phyloP scores from a whole-genome alignment of 2,329 filamentous ascomycete genomes.

The Fusarium bulbicola region DNA sequence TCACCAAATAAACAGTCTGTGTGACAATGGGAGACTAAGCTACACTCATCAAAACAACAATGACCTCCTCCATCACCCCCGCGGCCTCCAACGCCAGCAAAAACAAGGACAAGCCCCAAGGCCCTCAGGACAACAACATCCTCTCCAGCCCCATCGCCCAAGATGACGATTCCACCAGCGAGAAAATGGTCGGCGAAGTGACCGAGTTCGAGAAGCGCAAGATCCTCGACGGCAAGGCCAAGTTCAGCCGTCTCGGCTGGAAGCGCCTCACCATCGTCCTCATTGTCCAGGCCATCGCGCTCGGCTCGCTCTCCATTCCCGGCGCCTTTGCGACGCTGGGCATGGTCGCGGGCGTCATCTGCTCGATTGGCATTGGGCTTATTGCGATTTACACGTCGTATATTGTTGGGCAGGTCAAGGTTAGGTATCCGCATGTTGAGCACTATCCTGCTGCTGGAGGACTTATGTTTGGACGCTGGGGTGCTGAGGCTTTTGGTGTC shows the following conservation, averaged over 20 bases:
- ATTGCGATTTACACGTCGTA: constrained; percentile 54
- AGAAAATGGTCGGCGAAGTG: constrained; percentile 37
- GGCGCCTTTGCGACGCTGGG: constrained; percentile 38
- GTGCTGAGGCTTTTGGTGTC: constrained; percentile 65
- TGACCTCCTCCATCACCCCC: constrained; percentile 30
- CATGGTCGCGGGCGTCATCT: constrained; percentile 50
- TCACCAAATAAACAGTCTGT: constrained; percentile 16
- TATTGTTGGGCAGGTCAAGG: constrained; percentile 53
- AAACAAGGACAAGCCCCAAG: constrained; percentile 11
- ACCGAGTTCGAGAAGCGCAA: constrained; percentile 41
- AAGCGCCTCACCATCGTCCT: constrained; percentile 40
- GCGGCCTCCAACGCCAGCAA: constrained; percentile 28
- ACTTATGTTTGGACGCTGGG: constrained; percentile 65
- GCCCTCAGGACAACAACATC: constrained; percentile 17
- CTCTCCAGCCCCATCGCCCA: not conserved
- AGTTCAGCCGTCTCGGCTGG: constrained; percentile 39
- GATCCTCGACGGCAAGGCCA: constrained; percentile 35
- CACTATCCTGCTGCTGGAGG: constrained; percentile 72
- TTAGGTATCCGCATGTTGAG: constrained; percentile 61
- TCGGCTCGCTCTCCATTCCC: constrained; percentile 38
- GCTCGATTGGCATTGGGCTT: constrained; percentile 47
- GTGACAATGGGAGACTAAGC: constrained; percentile 36
- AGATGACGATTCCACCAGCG: constrained; percentile 31
- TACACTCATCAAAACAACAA: constrained; percentile 4
- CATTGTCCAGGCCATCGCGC: constrained; percentile 38